Conservation (phyloP, 805 yeast genomes). For the Wickerhamomyces bisporus region DNA sequence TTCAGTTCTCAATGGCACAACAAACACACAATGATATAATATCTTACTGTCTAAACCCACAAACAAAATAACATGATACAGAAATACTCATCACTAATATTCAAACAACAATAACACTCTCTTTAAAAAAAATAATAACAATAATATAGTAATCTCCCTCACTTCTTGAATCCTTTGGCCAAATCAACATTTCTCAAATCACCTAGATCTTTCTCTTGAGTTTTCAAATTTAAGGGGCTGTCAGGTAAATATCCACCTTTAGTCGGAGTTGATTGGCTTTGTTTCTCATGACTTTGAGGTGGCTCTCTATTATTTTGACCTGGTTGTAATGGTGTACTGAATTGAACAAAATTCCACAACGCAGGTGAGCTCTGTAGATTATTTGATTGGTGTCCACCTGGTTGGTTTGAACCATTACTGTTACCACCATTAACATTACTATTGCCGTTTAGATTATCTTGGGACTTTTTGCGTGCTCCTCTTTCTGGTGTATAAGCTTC, state of each 20-base stretch:
- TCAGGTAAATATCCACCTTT: slow-evolving; percentile 15
- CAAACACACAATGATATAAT: no score
- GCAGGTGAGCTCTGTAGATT: slow-evolving; percentile 64
- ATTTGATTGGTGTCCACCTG: slow-evolving; percentile 13
- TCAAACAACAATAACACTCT: slow-evolving; percentile 1
- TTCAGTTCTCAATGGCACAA: no score
- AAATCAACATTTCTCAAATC: slow-evolving; percentile 44
- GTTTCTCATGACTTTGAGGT: slow-evolving; percentile 9
- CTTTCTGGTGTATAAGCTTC: slow-evolving; percentile 66
- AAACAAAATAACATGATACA: no score
- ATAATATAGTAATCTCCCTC: background rate
- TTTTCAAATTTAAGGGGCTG: slow-evolving; percentile 18
- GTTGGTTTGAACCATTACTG: slow-evolving; percentile 6
- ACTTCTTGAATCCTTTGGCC: slow-evolving; percentile 39
- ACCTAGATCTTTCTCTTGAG: slow-evolving; percentile 23
- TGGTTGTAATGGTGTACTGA: slow-evolving; percentile 40
- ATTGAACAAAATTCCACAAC: slow-evolving; percentile 87
- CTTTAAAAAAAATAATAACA: background rate
- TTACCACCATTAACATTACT: background rate
- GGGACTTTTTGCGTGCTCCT: slow-evolving; percentile 28
- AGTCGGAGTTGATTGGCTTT: slow-evolving; percentile 12
- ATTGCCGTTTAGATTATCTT: slow-evolving; percentile 2
- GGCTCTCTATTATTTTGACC: slow-evolving; percentile 10
- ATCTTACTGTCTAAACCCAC: no score
- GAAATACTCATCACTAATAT: no score